Conservation (phyloP, 352 stramenopile genomes). For the Phytophthora macrochlamydospora region DNA sequence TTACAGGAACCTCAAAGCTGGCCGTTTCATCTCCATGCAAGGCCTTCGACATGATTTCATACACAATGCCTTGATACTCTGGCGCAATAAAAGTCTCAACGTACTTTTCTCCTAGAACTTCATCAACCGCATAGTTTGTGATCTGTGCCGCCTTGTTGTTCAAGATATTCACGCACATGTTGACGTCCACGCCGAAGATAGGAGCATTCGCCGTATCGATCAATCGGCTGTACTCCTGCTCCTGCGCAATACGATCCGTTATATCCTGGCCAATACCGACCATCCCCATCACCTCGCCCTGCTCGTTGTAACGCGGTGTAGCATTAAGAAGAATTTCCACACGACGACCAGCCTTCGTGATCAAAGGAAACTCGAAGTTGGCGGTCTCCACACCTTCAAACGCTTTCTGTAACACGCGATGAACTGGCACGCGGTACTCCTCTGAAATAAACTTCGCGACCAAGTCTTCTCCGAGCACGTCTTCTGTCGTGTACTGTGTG, state of each 20-base stretch:
- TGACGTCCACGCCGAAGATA: constrained; percentile 71
- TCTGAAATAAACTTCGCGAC: constrained; percentile 60
- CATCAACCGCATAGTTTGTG: constrained; percentile 51
- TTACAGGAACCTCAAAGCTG: constrained; percentile 74
- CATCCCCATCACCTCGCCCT: constrained; percentile 75
- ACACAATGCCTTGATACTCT: constrained; percentile 55
- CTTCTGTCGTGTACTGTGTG: constrained; percentile 78
- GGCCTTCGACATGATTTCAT: constrained; percentile 57
- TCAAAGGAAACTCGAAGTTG: constrained; percentile 85
- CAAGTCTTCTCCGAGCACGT: constrained; percentile 76
- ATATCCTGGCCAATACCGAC: constrained; percentile 82
- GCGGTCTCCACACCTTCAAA: constrained; percentile 60
- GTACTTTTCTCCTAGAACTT: constrained; percentile 64
- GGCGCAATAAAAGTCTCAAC: constrained; percentile 64
- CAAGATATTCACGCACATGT: constrained; percentile 71
- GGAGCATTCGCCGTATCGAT: constrained; percentile 78
- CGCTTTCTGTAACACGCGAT: constrained; percentile 45
- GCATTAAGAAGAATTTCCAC: constrained; percentile 68
- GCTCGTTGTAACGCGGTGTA: constrained; percentile 67
- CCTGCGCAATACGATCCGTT: constrained; percentile 55
- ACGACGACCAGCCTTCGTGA: constrained; percentile 46
- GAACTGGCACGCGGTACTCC: constrained; percentile 34
- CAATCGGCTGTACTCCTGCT: constrained; percentile 74
- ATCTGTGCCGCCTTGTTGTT: constrained; percentile 68
- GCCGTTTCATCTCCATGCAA: constrained; percentile 57